Evolutionary conservation across 2,329 filamentous ascomycete species (phyloP).

Genomic region (Zasmidium citrigriseum): DNA sequence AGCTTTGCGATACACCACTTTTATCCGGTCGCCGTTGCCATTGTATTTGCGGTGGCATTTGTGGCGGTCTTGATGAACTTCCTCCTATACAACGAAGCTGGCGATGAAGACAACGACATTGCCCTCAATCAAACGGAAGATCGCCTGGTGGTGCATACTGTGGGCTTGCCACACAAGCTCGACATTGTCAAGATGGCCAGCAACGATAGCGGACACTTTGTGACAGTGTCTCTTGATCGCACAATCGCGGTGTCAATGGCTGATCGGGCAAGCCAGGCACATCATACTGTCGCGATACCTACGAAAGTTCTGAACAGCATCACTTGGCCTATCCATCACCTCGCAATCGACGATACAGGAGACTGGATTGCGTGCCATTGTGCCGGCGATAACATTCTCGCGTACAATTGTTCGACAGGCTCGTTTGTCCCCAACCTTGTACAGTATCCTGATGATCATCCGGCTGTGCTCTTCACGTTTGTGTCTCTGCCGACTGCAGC

Average conservation of each 20-base stretch:
- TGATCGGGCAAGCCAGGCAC: conserved; percentile 23
- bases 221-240: conserved; percentile 71
- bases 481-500: conserved; percentile 40
- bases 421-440: conserved; percentile 58
- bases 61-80: conserved; percentile 74
- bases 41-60: conserved; percentile 64
- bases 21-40: conserved; percentile 62
- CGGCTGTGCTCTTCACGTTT: conserved; percentile 67
- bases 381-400: conserved; percentile 55
- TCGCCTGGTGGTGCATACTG: conserved; percentile 60
- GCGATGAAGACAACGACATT: conserved; percentile 43
- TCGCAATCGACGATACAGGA: conserved; percentile 65
- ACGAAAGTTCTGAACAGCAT: conserved; percentile 23
- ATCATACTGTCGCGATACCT: conserved; percentile 20
- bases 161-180: conserved; percentile 65
- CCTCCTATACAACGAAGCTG: conserved; percentile 66
- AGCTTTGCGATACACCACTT: conserved; percentile 65
- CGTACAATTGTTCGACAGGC: conserved; percentile 65
- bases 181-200: conserved; percentile 68
- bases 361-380: conserved; percentile 69
- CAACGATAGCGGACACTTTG: conserved; percentile 64
- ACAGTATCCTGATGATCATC: conserved; percentile 60
- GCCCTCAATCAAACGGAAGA: conserved; percentile 52
- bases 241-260: conserved; percentile 48
- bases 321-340: conserved; percentile 48